Base-by-base conservation (phyloP, 148 eudicot species). In the Chenopodium formosanum region DNA sequence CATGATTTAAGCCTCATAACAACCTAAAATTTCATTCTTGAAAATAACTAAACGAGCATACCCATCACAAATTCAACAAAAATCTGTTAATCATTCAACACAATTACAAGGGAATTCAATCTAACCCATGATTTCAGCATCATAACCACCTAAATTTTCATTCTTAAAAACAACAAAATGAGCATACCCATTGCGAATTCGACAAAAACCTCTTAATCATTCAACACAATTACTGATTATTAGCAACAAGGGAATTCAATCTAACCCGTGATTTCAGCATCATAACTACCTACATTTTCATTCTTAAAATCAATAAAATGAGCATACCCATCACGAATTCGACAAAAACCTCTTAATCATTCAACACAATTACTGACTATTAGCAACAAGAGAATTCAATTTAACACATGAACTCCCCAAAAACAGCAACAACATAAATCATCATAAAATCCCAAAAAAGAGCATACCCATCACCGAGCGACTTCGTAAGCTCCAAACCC, bases 401-500 rank as follows among this genome's bases (percentile, higher is more conserved):
- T 13, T 10, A 48, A 48, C 31, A 25, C 50, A 70, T 74, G 2
- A 23, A 9, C 14, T 47, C 31, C 22, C 13, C 52, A 32, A 80
- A 71, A 67, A 16, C 34, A 77, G 27, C 29, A 69, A 44, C 50
- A 56, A 62, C 14, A 52, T 31, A 9, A 52, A 22, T 40, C 64
- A 69, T 10, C 14, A 64, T 37, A 76, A 69, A 0, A 79, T 27
- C 16, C 66, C 19, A 16, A 23, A 66, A 56, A 79, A 6, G 80
- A 16, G 82, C 82, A 66, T 91, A 97, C 99, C 97, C 90, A 77
- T 92, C 90, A 31, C 82, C 87, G 74, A 91, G 87, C 31, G 94
- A 86, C 72, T 86, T 82, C 12, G 96, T 84, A 84, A 94, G 95
- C 63, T 88, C 93, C 73, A 97, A 80, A 85, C 91, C 99, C 91